phyloP scores from a whole-genome alignment of 257 asterid species.

The Striga asiatica region DNA sequence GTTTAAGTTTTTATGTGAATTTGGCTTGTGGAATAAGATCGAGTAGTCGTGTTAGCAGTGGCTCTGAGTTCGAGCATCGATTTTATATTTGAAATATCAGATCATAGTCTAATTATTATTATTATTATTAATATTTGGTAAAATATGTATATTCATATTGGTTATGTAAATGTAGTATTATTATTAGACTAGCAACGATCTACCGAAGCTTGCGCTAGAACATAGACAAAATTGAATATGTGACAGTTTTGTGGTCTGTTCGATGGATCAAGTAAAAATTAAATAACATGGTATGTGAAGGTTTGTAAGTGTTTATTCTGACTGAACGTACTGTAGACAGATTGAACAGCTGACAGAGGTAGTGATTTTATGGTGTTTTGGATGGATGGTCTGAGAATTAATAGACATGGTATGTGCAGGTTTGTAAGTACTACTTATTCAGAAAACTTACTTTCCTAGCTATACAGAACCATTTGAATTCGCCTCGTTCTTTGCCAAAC shows the following conservation, averaged over 20 bases:
- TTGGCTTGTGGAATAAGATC: no score
- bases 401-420: not conserved
- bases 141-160: not conserved
- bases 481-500: not conserved
- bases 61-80: no score
- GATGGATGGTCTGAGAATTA: not conserved
- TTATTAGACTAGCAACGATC: not conserved
- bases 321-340: no score
- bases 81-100: no score
- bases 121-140: not conserved
- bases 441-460: not conserved
- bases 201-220: not conserved
- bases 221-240: not conserved
- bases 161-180: not conserved
- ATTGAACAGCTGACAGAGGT: not conserved
- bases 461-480: not conserved
- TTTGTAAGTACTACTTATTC: not conserved
- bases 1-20: not conserved
- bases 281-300: not conserved
- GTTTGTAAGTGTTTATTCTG: no score
- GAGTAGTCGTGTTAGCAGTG: no score
- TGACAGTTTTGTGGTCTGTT: not conserved
- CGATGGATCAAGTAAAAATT: not conserved
- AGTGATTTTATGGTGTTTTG: not conserved
- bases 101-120: no score